Percentiles rank a stretch among this genome's conserved stretches.
Evolutionary conservation across 176 grass and related monocot genomes (phyloP).

Genomic region (Triticum timopheevii): DNA sequence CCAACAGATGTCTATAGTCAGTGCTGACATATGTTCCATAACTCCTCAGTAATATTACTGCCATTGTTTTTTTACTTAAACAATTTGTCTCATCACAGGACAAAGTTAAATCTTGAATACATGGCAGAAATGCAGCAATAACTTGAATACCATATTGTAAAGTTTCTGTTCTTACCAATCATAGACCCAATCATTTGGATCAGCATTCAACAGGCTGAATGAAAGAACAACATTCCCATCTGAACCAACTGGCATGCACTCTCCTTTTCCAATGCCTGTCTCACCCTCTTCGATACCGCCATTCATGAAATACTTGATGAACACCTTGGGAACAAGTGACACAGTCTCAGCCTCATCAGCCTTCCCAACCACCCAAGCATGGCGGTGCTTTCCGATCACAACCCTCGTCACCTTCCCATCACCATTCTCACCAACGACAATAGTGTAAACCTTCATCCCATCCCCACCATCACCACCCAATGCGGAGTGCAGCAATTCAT

Average conservation of each 20-base stretch:
- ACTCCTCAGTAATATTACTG: neutral
- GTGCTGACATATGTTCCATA: neutral
- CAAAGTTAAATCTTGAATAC: neutral
- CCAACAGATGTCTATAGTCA: neutral
- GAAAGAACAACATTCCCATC: slow-evolving; percentile 86
- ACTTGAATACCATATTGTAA: neutral
- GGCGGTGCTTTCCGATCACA: slow-evolving; percentile 78
- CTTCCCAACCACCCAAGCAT: slow-evolving; percentile 75
- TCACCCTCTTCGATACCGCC: slow-evolving; percentile 51
- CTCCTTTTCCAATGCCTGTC: slow-evolving; percentile 53
- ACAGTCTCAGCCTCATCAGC: slow-evolving; percentile 33
- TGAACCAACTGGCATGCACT: slow-evolving; percentile 89
- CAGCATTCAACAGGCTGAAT: slow-evolving; percentile 86
- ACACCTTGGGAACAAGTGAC: slow-evolving; percentile 51
- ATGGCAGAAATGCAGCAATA: neutral
- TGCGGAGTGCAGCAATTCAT: slow-evolving; percentile 67
- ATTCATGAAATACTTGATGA: slow-evolving; percentile 72
- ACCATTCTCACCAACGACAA: slow-evolving; percentile 53
- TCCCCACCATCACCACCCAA: slow-evolving; percentile 18
- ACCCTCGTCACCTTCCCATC: slow-evolving; percentile 28
- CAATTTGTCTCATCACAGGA: neutral
- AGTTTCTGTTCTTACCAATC: slow-evolving; percentile 64
- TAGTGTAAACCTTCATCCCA: slow-evolving; percentile 59
- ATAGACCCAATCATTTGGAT: slow-evolving; percentile 81
- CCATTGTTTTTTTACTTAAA: neutral